A percentile compares a stretch with the other conserved stretches of the same genome.
phyloP scores from a whole-genome alignment of 148 eudicot genomes.

The Dianthus caryophyllus region DNA sequence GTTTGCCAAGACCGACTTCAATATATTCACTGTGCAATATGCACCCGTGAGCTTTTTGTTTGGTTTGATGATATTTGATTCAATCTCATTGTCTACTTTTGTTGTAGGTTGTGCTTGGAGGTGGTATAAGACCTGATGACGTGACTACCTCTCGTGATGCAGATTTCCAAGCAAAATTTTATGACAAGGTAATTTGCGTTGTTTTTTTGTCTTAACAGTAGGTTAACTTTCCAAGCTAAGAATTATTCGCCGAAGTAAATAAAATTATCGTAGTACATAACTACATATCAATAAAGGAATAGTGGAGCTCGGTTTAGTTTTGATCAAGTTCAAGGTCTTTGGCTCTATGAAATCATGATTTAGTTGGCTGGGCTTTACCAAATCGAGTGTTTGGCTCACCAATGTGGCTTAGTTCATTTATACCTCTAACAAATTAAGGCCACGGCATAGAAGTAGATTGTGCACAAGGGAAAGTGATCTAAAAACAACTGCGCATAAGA shows the following conservation, averaged over 20 bases:
- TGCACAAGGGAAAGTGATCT: background rate
- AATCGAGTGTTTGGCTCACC: slow-evolving; percentile 1
- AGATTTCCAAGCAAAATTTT: slow-evolving; percentile 92
- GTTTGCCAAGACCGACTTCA: background rate
- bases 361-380: background rate
- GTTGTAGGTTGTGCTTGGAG: slow-evolving; percentile 84
- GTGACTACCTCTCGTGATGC: slow-evolving; percentile 91
- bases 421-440: background rate
- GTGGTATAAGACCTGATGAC: slow-evolving; percentile 83
- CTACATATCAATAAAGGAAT: background rate
- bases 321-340: background rate
- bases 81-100: background rate
- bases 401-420: background rate
- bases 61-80: background rate
- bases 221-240: too few relatives aligned
- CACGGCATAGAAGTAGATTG: background rate
- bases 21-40: background rate
- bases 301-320: background rate
- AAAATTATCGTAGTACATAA: background rate
- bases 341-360: background rate
- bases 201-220: background rate
- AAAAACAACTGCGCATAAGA: background rate
- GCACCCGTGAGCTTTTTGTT: background rate
- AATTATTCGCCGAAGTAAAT: background rate
- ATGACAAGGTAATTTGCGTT: slow-evolving; percentile 57